Base-by-base conservation (phyloP, 306 rosid species). In the Cucurbita ficifolia region DNA sequence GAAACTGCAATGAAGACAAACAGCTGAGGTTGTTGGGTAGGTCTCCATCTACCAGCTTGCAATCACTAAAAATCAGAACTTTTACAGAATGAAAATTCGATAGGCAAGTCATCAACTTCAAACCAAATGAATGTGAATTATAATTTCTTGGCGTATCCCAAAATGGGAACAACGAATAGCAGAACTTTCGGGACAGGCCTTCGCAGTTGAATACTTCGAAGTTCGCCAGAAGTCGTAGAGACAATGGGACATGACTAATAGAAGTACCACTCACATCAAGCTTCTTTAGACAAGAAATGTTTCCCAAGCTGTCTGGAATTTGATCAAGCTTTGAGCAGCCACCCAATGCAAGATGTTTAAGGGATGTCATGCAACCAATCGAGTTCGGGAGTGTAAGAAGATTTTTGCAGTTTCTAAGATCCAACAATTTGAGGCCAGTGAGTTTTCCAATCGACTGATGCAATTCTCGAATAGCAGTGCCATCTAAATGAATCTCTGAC, bases 261-360 rank as follows among this genome's bases (percentile, higher is more conserved):
- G 75, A 24, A 38, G 83, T 76, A 72, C 70, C 42, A 58, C 83
- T 64, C 11, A 61, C 70, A 40, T 81, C 76, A 77, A 81, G 73
- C 52, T 33, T 60, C 75, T 72, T 38, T 29, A 80, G 42, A 49
- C 36, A 39, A 48, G 74, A 73, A 22, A 81, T 22, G 22, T 21
- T 73, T 38, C 46, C 74, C 22, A 81, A 21, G 36, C 38, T 39
- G 8, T 81, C 67, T 8, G 70, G 70, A 62, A 62, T 62, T 38
- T 62, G 29, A 8, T 17, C 29, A 3, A 62, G 71, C 52, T 39
- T 64, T 10, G 52, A 64, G 71, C 80, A 80, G 24, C 55, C 75
- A 0, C 77, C 76, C 17, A 80, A 64, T 61, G 38, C 56, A 10
- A 76, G 51, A 6, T 6, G n/a, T 35, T 19, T 5, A 7, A 80